phyloP scores from a whole-genome alignment of 2,329 filamentous ascomycete genomes.

The Trichoderma gracile region DNA sequence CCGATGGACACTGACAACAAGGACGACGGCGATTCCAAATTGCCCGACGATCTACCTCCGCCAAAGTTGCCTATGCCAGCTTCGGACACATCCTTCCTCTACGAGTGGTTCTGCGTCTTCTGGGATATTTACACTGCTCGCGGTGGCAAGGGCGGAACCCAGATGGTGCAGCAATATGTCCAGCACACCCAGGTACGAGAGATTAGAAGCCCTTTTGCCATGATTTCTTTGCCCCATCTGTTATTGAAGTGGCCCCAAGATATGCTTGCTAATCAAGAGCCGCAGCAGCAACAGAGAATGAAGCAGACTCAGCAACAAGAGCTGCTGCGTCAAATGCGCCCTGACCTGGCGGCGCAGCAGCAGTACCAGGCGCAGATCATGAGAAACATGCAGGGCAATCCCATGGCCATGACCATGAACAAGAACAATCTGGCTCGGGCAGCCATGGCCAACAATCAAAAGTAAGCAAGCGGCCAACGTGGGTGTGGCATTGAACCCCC shows the following conservation, averaged over 20 bases:
- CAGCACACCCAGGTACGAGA: conserved; percentile 73
- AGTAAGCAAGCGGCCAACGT: conserved; percentile 49
- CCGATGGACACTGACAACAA: conserved; percentile 82
- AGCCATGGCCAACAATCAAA: conserved; percentile 77
- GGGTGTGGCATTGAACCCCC: background rate
- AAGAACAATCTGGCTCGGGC: conserved; percentile 66
- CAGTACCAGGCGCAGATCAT: conserved; percentile 64
- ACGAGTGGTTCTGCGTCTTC: conserved; percentile 96
- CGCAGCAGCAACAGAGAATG: conserved; percentile 66
- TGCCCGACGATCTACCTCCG: conserved; percentile 76
- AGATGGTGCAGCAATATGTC: conserved; percentile 72
- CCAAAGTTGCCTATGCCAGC: conserved; percentile 66
- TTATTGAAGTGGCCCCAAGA: background rate
- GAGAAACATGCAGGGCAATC: conserved; percentile 63
- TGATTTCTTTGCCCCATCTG: background rate
- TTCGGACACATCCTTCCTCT: conserved; percentile 79
- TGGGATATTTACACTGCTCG: conserved; percentile 93
- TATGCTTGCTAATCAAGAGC: conserved; percentile 18
- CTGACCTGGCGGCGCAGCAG: conserved; percentile 58
- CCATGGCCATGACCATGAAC: conserved; percentile 60
- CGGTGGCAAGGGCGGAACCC: conserved; percentile 65
- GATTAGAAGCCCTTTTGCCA: background rate
- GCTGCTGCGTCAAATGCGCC: conserved; percentile 71
- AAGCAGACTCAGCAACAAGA: conserved; percentile 77
- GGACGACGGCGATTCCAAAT: conserved; percentile 71